Evolutionary conservation across 1,284 basidiomycete genomes (phyloP).

Genomic region (Trichosporon ovoides): DNA sequence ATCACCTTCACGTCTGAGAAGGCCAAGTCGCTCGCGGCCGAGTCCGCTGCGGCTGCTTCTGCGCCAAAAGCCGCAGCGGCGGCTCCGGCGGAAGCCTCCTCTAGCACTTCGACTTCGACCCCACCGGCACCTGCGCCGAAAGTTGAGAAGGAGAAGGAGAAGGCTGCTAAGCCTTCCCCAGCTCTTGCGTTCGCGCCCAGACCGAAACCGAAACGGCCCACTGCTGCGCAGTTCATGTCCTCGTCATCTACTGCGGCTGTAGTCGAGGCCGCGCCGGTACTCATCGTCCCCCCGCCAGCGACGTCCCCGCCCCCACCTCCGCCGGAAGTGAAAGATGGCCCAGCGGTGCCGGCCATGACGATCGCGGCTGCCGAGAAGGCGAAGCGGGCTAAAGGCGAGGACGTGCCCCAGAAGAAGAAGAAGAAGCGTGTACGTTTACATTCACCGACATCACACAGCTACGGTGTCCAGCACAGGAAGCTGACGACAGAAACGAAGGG

Average conservation of each 20-base stretch:
- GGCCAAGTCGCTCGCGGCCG: constrained; percentile 21
- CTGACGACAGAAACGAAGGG: constrained; percentile 13
- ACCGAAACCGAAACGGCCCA: constrained; percentile 23
- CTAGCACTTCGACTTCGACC: neutral
- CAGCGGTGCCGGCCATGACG: constrained; percentile 43
- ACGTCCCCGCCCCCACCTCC: neutral
- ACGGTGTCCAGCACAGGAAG: too few relatives aligned
- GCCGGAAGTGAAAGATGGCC: neutral
- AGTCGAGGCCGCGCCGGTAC: constrained; percentile 11
- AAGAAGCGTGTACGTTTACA: constrained; percentile 40
- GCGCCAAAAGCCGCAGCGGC: constrained; percentile 6
- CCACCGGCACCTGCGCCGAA: neutral
- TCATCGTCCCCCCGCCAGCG: constrained; percentile 1
- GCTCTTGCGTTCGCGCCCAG: constrained; percentile 46
- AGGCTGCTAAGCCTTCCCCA: constrained; percentile 26
- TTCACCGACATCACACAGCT: too few relatives aligned
- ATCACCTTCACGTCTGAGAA: constrained; percentile 37
- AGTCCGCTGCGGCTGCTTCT: neutral
- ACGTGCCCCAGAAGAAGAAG: constrained; percentile 33
- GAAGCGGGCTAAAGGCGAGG: constrained; percentile 20
- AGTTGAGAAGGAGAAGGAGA: neutral
- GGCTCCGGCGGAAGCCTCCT: neutral
- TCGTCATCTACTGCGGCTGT: constrained; percentile 14
- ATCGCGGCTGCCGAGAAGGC: constrained; percentile 24
- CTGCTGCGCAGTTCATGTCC: constrained; percentile 9